These are phyloP conservation scores for Rutidosis leptorrhynchoides DNA, from an alignment of 129 eudicot species.

Conservation along the genomic window DNA sequence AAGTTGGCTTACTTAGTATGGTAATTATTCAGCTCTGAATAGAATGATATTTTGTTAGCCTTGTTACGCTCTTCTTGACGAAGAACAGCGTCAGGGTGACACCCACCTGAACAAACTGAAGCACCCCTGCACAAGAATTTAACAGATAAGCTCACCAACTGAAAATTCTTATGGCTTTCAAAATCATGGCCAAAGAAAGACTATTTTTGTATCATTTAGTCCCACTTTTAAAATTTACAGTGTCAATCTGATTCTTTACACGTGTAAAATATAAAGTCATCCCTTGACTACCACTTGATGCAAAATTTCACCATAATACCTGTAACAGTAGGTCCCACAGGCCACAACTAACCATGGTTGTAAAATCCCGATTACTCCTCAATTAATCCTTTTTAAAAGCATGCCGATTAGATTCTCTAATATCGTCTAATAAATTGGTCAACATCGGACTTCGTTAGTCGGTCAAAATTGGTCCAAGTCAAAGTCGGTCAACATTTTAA, in stretches of 20 bases:
- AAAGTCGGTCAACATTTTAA: no score
- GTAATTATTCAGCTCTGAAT: conserved; percentile 57
- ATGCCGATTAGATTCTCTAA: no score
- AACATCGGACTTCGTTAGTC: no score
- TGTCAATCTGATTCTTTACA: background rate
- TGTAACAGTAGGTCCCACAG: no score
- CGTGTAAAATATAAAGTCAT: background rate
- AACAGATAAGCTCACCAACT: conserved; percentile 27
- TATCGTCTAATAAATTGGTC: no score
- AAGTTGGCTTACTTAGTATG: conserved; percentile 63
- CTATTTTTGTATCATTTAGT: background rate
- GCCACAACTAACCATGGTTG: no score
- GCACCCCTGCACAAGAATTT: conserved; percentile 58
- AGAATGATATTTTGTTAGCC: conserved; percentile 64
- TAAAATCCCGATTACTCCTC: no score
- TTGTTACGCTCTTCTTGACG: conserved; percentile 52
- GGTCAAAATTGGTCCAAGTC: no score
- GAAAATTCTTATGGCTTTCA: background rate
- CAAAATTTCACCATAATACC: conserved; percentile 6
- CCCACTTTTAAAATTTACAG: background rate
- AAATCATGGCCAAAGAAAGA: background rate
- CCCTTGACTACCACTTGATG: background rate
- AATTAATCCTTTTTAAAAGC: no score
- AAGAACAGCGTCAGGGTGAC: conserved; percentile 80
- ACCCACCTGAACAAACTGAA: conserved; percentile 65